Evolutionary conservation across 257 asterid species (phyloP).

Genomic region (Oldenlandia corymbosa): DNA sequence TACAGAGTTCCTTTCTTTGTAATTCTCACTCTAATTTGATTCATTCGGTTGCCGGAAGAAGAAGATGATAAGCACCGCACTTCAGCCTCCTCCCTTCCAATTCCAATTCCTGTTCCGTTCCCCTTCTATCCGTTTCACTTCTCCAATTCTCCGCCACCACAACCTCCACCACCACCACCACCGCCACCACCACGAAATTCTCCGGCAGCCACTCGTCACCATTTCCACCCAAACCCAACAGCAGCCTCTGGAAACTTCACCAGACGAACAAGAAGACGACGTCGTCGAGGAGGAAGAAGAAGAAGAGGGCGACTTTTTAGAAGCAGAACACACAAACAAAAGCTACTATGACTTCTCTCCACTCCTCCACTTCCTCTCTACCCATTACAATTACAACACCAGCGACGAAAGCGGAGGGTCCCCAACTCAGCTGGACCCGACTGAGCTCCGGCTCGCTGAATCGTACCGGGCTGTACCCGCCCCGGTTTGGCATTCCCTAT

Average conservation of each 20-base stretch:
- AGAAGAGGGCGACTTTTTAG: no score
- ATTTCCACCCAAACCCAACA: conserved; percentile 11
- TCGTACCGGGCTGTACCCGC: conserved; percentile 82
- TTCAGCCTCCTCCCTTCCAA: conserved; percentile 52
- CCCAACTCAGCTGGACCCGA: conserved; percentile 41
- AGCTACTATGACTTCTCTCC: conserved; percentile 76
- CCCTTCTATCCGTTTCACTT: conserved; percentile 32
- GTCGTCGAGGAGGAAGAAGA: conserved; percentile 18
- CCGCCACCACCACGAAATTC: not conserved
- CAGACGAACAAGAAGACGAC: no score
- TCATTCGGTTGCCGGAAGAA: not conserved
- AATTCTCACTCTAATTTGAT: no score
- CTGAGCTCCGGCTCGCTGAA: conserved; percentile 65
- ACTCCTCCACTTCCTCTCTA: conserved; percentile 65
- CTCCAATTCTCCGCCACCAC: conserved; percentile 23
- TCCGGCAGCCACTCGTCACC: conserved; percentile 14
- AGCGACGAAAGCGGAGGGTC: conserved; percentile 20
- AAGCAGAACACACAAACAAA: no score
- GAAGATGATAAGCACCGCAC: conserved; percentile 50
- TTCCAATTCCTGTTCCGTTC: conserved; percentile 43
- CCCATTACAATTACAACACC: conserved; percentile 16
- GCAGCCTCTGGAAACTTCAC: conserved; percentile 10
- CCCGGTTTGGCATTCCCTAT: conserved; percentile 83
- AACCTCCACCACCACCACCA: conserved; percentile 3
- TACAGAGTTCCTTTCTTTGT: no score